These are phyloP conservation scores for Umbelopsis sp. DNA, from an alignment of 192 early-diverging fungal species.

Conservation along the genomic window DNA sequence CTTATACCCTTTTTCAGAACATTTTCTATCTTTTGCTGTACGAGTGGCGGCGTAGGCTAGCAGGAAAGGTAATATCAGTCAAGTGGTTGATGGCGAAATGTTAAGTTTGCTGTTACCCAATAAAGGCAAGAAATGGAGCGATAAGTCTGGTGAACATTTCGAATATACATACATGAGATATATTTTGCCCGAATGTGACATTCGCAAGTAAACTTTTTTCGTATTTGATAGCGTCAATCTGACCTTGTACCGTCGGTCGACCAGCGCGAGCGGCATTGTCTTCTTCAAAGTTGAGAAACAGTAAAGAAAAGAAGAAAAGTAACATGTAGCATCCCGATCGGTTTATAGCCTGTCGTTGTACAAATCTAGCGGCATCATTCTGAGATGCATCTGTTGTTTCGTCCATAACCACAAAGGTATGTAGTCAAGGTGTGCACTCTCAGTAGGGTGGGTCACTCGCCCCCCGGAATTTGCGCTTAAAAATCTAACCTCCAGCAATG, in stretches of 20 bases:
- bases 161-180: conserved; percentile 42
- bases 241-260: conserved; percentile 29
- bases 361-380: conserved; percentile 12
- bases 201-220: conserved; percentile 40
- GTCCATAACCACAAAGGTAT: not conserved
- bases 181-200: conserved; percentile 46
- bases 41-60: conserved; percentile 15
- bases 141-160: too few relatives aligned
- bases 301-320: conserved; percentile 42
- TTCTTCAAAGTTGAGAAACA: conserved; percentile 46
- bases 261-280: conserved; percentile 29
- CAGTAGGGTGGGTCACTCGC: too few relatives aligned
- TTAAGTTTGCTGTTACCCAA: too few relatives aligned
- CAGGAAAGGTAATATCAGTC: not conserved
- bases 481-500: not conserved
- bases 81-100: not conserved
- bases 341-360: conserved; percentile 31
- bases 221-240: conserved; percentile 29
- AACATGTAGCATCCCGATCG: conserved; percentile 39
- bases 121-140: too few relatives aligned
- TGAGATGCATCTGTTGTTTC: conserved; percentile 7
- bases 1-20: conserved; percentile 9
- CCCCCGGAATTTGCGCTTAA: too few relatives aligned
- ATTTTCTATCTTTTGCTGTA: conserved; percentile 3
- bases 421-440: not conserved